Evolutionary conservation across 345 rosid species (phyloP), one percentile per base, ranked within the genome.

Genomic region (Salix purpurea): DNA sequence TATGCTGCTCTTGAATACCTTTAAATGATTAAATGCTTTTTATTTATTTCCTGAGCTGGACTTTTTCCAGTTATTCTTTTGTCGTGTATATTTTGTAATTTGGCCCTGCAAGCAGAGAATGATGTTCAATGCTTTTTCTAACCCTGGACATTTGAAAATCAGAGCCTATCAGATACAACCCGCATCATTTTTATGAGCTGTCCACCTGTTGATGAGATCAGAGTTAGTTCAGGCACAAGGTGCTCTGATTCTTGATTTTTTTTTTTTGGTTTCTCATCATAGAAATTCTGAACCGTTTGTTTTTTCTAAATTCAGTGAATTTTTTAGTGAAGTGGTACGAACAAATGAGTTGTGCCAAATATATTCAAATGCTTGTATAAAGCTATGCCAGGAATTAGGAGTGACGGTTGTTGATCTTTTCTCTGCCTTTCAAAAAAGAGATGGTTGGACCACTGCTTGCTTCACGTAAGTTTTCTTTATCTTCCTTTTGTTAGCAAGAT

Each of bases 141-240:
- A 82, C 60, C 11, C 28, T 3, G 18, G 21, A 3, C 69, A 30
- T 79, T 42, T 77, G 30, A 77, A 66, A 58, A 77, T 60, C 87
- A 96, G 99, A 85, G 92, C 81, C 97, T 96, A 79, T 92, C 98
- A 14, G 88, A 83, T 62, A 71, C 87, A 7, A 89, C 81, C 0
- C 93, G 91, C 54, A 73, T 94, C 67, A 80, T 96, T 79, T 84
- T 94, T 78, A 91, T 94, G 71, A 92, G 87, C 62, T 84, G 89
- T 65, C 97, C 98, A 78, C 99, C 99, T 6, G 98, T 96, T 32
- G 87, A 96, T 10, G 99, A 96, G 85, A 88, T 82, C 54, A 90
- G 83, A 85, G 85, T 96, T 82, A 78, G 80, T 64, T 79, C 80
- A 74, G 82, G 72, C 87, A 80, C 84, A 73, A 90, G 99, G 99